Base-by-base conservation (phyloP, 2,329 filamentous ascomycete species). In the Malbranchea cinnamomea region DNA sequence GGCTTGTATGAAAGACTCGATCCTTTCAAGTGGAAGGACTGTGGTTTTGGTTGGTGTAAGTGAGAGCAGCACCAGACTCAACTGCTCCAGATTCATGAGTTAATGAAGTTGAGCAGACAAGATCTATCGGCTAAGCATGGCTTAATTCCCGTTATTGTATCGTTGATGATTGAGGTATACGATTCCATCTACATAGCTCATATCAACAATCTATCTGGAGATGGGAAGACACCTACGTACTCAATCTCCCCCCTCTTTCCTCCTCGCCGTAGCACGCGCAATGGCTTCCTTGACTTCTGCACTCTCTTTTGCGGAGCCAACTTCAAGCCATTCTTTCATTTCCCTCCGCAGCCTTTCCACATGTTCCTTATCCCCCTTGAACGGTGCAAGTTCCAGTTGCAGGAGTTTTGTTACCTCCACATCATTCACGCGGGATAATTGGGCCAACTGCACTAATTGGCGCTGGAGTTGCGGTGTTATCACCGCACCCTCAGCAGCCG, bases 271-370 rank as follows among this genome's bases (percentile, higher is more conserved):
- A 16, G 74, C 73, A 35, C 65, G 68, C 14, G 73, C 74, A 42
- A 93, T 64, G 1, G 84, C 84, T 52, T 82, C 76, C 42, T 75
- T 68, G 6, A 95, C 87, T 56, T 87, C 81, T 1, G 75, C 76
- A 53, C 87, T 80, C 27, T 69, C 72, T 41, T 73, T 68, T 36
- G 91, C 78, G 9, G 76, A 85, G 48, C 91, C 91, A 52, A 91
- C 74, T 29, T 94, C 74, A 42, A 95, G 61, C 68, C 83, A 92
- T 45, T 89, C 81, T 54, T 76, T 79, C 56, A 94, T 69, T 44
- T 78, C 79, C 23, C 67, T 66, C 37, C 74, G 68, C 45, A 91
- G 56, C 35, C 71, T 72, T 25, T 62, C 62, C 26, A 78, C 59
- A n/a, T 63, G 64, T 37, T 69, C 66, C 20, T 67, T 58, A 46